These are phyloP conservation scores for Ogataea nitratoaversa DNA, from an alignment of 805 yeast species.

Conservation along the genomic window DNA sequence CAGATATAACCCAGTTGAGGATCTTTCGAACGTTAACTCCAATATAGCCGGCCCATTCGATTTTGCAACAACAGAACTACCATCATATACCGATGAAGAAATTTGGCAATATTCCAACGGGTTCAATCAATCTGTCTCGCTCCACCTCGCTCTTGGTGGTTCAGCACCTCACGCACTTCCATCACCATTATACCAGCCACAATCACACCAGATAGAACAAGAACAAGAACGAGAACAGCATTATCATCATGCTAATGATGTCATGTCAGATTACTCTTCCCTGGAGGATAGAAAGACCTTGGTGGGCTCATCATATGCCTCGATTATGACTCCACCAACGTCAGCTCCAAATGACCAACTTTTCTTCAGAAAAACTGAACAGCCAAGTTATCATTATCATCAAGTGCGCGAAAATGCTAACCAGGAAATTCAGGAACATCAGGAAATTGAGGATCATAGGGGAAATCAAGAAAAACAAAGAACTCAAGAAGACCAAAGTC, in stretches of 20 bases:
- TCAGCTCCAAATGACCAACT: background rate
- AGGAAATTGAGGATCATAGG: too few relatives aligned
- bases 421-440: background rate
- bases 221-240: too few relatives aligned
- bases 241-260: constrained; percentile 4
- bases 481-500: too few relatives aligned
- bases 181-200: background rate
- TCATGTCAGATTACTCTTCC: constrained; percentile 13
- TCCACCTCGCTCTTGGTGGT: background rate
- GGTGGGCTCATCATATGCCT: constrained; percentile 2
- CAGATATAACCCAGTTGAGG: constrained; percentile 14
- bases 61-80: constrained; percentile 5
- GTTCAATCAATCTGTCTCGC: constrained; percentile 1
- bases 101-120: background rate
- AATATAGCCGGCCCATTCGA: constrained; percentile 4
- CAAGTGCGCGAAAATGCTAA: background rate
- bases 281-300: constrained; percentile 7
- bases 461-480: too few relatives aligned
- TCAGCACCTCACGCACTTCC: too few relatives aligned
- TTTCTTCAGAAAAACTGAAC: background rate
- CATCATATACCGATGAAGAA: constrained; percentile 13
- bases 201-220: constrained; percentile 1
- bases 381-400: background rate
- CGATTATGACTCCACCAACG: background rate
- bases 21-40: constrained; percentile 4